Conservation (phyloP, 2,329 filamentous ascomycete genomes). For the Botrytis hyacinthi region DNA sequence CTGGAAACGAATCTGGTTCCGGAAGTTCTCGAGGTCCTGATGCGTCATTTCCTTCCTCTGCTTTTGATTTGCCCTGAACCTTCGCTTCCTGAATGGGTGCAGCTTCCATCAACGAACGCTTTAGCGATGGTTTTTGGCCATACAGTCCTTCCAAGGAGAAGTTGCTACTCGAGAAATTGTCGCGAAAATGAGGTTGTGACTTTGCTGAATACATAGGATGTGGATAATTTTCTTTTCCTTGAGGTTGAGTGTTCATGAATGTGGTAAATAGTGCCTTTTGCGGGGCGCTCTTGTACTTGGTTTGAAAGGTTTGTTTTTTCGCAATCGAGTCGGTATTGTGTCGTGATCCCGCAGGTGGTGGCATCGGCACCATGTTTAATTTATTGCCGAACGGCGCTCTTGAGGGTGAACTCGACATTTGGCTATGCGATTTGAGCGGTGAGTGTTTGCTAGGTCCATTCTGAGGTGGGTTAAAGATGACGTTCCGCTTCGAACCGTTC, state of each 20-base stretch:
- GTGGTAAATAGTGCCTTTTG: conserved; percentile 52
- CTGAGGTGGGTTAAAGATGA: conserved; percentile 63
- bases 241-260: conserved; percentile 38
- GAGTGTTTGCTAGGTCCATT: conserved; percentile 56
- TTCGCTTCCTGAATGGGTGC: conserved; percentile 69
- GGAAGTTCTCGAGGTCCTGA: conserved; percentile 39
- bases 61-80: conserved; percentile 62
- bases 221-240: conserved; percentile 57
- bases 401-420: conserved; percentile 56
- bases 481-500: conserved; percentile 53
- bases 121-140: conserved; percentile 50
- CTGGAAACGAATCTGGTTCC: conserved; percentile 63
- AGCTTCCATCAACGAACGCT: conserved; percentile 69
- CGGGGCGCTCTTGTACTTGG: conserved; percentile 52
- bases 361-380: conserved; percentile 66
- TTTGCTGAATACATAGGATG: conserved; percentile 45
- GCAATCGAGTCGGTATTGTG: conserved; percentile 64
- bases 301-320: conserved; percentile 62
- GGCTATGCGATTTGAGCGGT: conserved; percentile 62
- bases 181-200: conserved; percentile 42
- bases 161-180: conserved; percentile 39
- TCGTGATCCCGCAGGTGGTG: conserved; percentile 56
- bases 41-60: conserved; percentile 52
- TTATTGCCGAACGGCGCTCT: conserved; percentile 61
- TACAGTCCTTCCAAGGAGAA: conserved; percentile 53